Percentiles rank a stretch among this genome's conserved stretches.
These are phyloP conservation scores for Kuraishia ogatae DNA, from an alignment of 805 yeast species.

Conservation along the genomic window DNA sequence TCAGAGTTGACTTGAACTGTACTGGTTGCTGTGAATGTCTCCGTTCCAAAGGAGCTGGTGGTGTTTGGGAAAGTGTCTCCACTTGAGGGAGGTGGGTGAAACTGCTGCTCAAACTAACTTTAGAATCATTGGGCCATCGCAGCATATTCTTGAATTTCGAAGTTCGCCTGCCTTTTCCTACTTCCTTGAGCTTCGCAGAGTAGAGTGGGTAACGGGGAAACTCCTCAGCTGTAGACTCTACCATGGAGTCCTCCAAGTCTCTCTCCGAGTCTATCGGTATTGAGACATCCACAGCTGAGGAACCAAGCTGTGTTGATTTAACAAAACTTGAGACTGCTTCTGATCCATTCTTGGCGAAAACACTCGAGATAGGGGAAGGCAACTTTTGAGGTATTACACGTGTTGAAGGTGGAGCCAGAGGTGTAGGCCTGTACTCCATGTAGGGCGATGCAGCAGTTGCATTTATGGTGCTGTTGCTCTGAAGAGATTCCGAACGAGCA, in stretches of 20 bases:
- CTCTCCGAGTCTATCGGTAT: background rate
- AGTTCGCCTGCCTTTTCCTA: background rate
- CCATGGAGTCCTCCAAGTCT: background rate
- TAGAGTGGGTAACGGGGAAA: background rate
- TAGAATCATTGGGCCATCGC: background rate
- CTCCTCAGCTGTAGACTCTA: background rate
- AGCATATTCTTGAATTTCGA: background rate
- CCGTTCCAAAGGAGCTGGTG: background rate
- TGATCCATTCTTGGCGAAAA: background rate
- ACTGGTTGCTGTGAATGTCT: constrained; percentile 18
- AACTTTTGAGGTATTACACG: background rate
- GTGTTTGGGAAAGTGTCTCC: background rate
- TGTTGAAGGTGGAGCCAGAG: background rate
- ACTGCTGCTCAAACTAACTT: background rate
- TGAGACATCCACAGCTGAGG: background rate
- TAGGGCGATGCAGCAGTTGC: background rate
- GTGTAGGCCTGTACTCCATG: background rate
- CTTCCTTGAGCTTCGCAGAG: background rate
- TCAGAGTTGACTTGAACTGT: constrained; percentile 42
- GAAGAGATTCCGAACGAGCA: background rate
- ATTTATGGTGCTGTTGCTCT: background rate
- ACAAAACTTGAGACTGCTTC: background rate
- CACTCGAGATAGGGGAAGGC: background rate
- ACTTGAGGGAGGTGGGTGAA: background rate
- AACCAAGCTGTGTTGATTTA: background rate